Conservation (phyloP, 768 basidiomycete genomes). For the Boletus barrowsii region DNA sequence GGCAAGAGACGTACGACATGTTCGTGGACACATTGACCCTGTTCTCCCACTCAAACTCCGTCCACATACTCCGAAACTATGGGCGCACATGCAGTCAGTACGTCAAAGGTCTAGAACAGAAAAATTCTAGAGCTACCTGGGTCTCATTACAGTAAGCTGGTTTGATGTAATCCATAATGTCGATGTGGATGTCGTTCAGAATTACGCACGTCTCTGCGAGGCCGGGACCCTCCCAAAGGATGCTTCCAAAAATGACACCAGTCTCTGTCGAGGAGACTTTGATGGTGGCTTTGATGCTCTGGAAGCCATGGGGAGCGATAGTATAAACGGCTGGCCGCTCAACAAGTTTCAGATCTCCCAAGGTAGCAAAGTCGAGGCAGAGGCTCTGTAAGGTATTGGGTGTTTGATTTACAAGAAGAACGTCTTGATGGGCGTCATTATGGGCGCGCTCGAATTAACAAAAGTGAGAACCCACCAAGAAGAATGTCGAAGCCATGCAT, state of each 20-base stretch:
- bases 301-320: slow-evolving; percentile 94
- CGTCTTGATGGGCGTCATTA: slow-evolving; percentile 49
- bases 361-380: slow-evolving; percentile 94
- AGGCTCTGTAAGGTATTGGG: slow-evolving; percentile 92
- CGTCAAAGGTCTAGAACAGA: not conserved
- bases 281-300: slow-evolving; percentile 97
- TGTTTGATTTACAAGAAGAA: slow-evolving; percentile 95
- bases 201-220: slow-evolving; percentile 91
- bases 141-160: slow-evolving; percentile 92
- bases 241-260: slow-evolving; percentile 97
- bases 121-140: slow-evolving; percentile 51
- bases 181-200: slow-evolving; percentile 94
- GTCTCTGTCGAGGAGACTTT: slow-evolving; percentile 98
- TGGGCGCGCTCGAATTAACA: not conserved
- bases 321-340: slow-evolving; percentile 94
- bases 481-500: slow-evolving; percentile 97
- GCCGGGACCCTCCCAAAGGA: slow-evolving; percentile 90
- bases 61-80: slow-evolving; percentile 98
- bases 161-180: slow-evolving; percentile 61
- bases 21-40: slow-evolving; percentile 88
- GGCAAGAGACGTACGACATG: slow-evolving; percentile 58
- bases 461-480: slow-evolving; percentile 52
- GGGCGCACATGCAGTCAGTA: slow-evolving; percentile 4
- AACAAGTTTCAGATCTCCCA: slow-evolving; percentile 95
- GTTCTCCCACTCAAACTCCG: slow-evolving; percentile 99